phyloP scores from a whole-genome alignment of 352 stramenopile species.

The Blastocystis hominis region DNA sequence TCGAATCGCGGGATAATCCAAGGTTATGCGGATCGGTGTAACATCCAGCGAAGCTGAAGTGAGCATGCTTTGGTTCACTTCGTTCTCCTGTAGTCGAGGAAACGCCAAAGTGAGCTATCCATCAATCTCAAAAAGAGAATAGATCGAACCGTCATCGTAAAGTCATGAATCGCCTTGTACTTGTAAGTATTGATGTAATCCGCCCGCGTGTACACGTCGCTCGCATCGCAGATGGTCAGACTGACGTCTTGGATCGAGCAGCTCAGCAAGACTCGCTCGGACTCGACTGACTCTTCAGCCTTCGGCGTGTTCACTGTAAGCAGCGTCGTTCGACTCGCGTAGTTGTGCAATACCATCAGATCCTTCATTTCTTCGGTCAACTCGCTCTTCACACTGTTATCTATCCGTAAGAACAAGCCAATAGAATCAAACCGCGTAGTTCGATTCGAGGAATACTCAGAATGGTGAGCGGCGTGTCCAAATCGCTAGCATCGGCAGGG shows the following conservation, averaged over 20 bases:
- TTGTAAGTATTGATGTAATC: background rate
- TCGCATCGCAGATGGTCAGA: background rate
- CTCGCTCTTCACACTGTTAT: constrained; percentile 32
- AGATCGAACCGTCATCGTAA: background rate
- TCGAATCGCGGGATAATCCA: background rate
- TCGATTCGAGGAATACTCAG: background rate
- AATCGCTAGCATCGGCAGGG: background rate
- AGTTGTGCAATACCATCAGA: constrained; percentile 38
- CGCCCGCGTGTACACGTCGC: background rate
- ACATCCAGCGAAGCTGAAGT: background rate
- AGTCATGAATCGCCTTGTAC: constrained; percentile 3
- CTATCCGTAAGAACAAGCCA: background rate
- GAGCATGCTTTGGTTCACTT: background rate
- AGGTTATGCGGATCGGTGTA: background rate
- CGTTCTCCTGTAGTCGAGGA: background rate
- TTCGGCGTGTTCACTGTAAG: background rate
- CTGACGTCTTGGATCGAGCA: background rate
- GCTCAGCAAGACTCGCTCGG: background rate
- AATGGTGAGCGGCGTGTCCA: background rate
- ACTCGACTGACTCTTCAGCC: background rate
- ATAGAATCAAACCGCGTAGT: background rate
- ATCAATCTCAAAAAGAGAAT: background rate
- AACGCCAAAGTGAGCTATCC: constrained; percentile 10
- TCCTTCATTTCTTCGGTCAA: constrained; percentile 43
- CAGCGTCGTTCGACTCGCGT: background rate